These are phyloP conservation scores for Trichosporon sp. DNA, from an alignment of 1,284 basidiomycete genomes.

Conservation along the genomic window DNA sequence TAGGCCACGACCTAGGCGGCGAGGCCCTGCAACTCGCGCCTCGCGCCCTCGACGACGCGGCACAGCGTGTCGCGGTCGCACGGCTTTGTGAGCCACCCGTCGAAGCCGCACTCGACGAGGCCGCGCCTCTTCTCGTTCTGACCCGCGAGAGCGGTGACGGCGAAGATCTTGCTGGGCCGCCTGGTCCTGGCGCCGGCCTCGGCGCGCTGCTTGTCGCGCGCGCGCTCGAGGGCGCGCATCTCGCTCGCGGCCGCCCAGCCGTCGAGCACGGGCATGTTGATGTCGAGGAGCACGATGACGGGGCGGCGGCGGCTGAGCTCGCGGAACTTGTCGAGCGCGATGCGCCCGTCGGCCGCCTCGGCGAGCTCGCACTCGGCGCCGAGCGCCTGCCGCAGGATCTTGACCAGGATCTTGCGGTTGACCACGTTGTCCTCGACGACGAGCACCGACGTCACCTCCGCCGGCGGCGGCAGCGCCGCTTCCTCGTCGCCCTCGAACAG, in stretches of 20 bases:
- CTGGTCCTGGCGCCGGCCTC: neutral
- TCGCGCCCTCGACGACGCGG: neutral
- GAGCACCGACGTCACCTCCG: slow-evolving; percentile 14
- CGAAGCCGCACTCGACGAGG: slow-evolving; percentile 43
- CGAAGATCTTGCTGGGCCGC: slow-evolving; percentile 38
- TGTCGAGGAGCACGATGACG: slow-evolving; percentile 42
- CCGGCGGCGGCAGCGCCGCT: neutral
- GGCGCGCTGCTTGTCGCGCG: neutral
- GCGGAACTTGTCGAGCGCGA: slow-evolving; percentile 40
- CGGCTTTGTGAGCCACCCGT: slow-evolving; percentile 31
- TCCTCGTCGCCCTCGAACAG: neutral
- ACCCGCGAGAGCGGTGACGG: slow-evolving; percentile 45
- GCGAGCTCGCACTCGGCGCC: slow-evolving; percentile 20
- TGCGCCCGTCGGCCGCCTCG: slow-evolving; percentile 44
- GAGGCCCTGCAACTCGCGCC: neutral
- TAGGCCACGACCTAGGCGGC: neutral
- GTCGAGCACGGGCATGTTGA: slow-evolving; percentile 49
- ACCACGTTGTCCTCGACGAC: slow-evolving; percentile 49
- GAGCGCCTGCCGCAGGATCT: slow-evolving; percentile 37
- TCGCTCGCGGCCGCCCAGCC: slow-evolving; percentile 41
- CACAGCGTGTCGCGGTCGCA: neutral
- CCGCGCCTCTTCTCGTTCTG: slow-evolving; percentile 41
- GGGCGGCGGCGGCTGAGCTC: slow-evolving; percentile 18
- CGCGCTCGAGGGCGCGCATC: slow-evolving; percentile 36
- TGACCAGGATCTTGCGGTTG: slow-evolving; percentile 46